Evolutionary conservation across 805 yeast species (phyloP).

Genomic region (Lipomyces yamanashiensis): DNA sequence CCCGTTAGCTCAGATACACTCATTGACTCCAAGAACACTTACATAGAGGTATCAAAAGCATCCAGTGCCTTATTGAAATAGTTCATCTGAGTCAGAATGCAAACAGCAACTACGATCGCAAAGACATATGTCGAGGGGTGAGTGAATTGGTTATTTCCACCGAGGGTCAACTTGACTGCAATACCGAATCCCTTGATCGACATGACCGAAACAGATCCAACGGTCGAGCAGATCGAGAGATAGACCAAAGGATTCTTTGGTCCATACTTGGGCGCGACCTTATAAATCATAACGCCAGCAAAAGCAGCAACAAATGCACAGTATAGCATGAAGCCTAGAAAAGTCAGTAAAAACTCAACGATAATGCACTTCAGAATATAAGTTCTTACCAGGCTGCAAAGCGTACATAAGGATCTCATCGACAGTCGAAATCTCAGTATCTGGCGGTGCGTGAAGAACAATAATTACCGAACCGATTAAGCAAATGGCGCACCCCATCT

Average conservation of each 20-base stretch:
- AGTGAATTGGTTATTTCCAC: conserved; percentile 86
- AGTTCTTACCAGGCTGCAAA: conserved; percentile 56
- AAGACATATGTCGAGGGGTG: conserved; percentile 84
- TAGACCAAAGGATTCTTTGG: conserved; percentile 83
- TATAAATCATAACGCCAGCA: conserved; percentile 78
- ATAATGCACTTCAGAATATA: background rate
- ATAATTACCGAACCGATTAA: conserved; percentile 85
- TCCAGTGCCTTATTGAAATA: conserved; percentile 92
- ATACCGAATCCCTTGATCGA: conserved; percentile 92
- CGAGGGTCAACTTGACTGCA: conserved; percentile 80
- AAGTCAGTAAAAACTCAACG: background rate
- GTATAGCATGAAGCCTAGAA: conserved; percentile 66
- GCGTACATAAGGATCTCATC: conserved; percentile 87
- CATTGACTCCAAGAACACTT: background rate
- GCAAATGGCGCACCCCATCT: conserved; percentile 92
- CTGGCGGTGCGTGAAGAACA: conserved; percentile 92
- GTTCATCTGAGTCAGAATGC: conserved; percentile 90
- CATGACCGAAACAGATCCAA: conserved; percentile 90
- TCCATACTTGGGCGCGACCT: conserved; percentile 81
- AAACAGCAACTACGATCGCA: conserved; percentile 73
- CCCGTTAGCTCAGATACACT: background rate
- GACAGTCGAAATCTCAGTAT: conserved; percentile 82
- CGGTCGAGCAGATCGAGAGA: conserved; percentile 85
- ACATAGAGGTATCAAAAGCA: conserved; percentile 85
- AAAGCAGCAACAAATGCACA: conserved; percentile 65